Evolutionary conservation across 352 stramenopile genomes (phyloP), one percentile per base, ranked within the genome.

Genomic region (Phytophthora kernoviae): DNA sequence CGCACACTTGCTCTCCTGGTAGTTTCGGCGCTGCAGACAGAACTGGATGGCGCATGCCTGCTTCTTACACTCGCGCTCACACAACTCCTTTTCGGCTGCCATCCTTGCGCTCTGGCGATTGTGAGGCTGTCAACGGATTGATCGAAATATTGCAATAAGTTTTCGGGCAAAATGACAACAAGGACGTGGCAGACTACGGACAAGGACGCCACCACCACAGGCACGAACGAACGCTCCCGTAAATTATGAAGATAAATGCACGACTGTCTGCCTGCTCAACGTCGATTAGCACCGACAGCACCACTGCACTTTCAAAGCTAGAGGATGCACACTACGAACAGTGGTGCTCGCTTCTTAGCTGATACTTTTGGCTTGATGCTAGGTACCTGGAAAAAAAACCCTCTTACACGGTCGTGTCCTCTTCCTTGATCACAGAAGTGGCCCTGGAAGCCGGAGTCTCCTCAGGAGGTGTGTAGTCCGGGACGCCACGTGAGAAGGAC

Each of bases 11-110:
- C 37, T 81, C 58, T 95, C 83, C 57, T 95, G 82, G 54, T 95
- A 93, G 21, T 70, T 70, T 43, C 65, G 68, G 15, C 78, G 82
- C 73, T 90, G 75, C 32, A 95, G 69, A 73, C 87, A 95, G 56
- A 80, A 79, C 69, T 95, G 87, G 69, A 93, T 93, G 40, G 81
- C 81, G 44, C 84, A 95, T 15, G 84, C 87, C 17, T 89, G 73
- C 54, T 85, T 77, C 70, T 85, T 85, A 62, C 87, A 95, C 32
- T 70, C 46, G 7, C 65, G 69, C 61, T 91, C 73, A 60, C 80
- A 92, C 15, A 89, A 39, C 42, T 76, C 66, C 55, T 67, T 62
- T 24, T 68, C 58, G 26, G 14, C 27, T 1, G 18, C n/a, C 54
- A 71, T 70, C 39, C 6, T 30, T 3, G 24, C n/a, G n/a, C n/a